A percentile compares a stretch with the other conserved stretches of the same genome.
Evolutionary conservation across 2,329 filamentous ascomycete genomes (phyloP).

Genomic region (Botrytis aclada): DNA sequence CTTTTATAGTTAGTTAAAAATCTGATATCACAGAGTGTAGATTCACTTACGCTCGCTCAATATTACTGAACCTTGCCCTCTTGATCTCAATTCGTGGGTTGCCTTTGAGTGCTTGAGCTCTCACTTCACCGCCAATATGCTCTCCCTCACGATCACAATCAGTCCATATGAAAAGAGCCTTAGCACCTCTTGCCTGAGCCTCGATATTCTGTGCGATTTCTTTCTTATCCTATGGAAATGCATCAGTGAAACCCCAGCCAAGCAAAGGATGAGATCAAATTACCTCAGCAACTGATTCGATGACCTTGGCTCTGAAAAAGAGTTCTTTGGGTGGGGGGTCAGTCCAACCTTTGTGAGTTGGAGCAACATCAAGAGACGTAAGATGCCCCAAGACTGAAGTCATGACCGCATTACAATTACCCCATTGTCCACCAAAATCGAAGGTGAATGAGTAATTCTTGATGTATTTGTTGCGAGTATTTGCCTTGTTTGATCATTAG

Average conservation of each 20-base stretch:
- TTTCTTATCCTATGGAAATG: constrained; percentile 65
- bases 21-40: neutral
- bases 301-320: constrained; percentile 72
- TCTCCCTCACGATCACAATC: constrained; percentile 98
- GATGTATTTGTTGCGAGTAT: constrained; percentile 57
- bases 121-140: constrained; percentile 90
- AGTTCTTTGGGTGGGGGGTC: constrained; percentile 74
- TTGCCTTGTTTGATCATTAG: constrained; percentile 25
- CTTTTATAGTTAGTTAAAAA: constrained; percentile 43
- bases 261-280: constrained; percentile 24
- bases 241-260: constrained; percentile 7
- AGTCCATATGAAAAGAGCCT: constrained; percentile 90
- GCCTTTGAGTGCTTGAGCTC: constrained; percentile 70
- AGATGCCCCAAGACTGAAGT: constrained; percentile 90
- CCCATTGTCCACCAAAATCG: constrained; percentile 78
- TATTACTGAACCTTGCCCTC: constrained; percentile 90
- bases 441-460: constrained; percentile 95
- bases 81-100: constrained; percentile 76
- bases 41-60: constrained; percentile 73
- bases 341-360: constrained; percentile 69
- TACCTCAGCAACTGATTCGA: constrained; percentile 65
- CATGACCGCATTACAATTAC: constrained; percentile 82
- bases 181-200: constrained; percentile 68
- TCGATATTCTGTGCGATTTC: constrained; percentile 82
- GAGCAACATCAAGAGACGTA: constrained; percentile 72